A percentile compares a stretch with the other conserved stretches of the same genome.
Conservation (phyloP, 139 green algal genomes). For the Chlorella sp. region DNA sequence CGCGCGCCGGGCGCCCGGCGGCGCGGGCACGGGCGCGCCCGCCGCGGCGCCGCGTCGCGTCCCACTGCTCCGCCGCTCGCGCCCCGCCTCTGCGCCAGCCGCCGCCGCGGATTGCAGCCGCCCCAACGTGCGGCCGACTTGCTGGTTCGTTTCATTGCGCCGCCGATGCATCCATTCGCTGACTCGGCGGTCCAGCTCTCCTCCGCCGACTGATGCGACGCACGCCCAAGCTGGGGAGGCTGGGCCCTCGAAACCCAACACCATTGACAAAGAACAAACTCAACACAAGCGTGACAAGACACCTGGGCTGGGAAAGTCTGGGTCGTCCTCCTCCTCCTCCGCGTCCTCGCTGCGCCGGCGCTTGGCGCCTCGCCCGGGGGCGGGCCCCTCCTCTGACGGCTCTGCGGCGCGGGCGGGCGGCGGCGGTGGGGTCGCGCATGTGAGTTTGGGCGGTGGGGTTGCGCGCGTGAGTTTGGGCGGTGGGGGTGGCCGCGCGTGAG, state of each 20-base stretch:
- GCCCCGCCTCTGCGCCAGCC: background rate
- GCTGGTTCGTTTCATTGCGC: background rate
- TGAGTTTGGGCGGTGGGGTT: no score
- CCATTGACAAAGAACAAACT: background rate
- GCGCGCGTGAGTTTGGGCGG: no score
- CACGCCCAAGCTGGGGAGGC: background rate
- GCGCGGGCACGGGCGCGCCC: background rate
- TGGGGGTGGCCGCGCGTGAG: no score
- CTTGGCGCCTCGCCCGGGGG: conserved; percentile 9
- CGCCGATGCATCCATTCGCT: background rate
- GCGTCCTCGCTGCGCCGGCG: background rate
- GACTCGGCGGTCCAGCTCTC: background rate
- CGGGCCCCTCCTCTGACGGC: background rate
- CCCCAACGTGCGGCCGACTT: background rate
- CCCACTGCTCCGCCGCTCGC: no score
- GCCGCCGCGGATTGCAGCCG: background rate
- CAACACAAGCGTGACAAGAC: background rate
- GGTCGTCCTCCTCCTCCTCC: conserved; percentile 23
- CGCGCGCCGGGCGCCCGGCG: background rate
- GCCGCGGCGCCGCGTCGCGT: no score
- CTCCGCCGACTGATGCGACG: background rate
- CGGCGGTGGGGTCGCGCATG: background rate
- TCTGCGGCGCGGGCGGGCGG: background rate
- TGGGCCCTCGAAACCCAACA: background rate
- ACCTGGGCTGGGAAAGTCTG: conserved; percentile 24